Conservation (phyloP, 1,139 yeast species). For the Debaryomyces nepalensis region DNA sequence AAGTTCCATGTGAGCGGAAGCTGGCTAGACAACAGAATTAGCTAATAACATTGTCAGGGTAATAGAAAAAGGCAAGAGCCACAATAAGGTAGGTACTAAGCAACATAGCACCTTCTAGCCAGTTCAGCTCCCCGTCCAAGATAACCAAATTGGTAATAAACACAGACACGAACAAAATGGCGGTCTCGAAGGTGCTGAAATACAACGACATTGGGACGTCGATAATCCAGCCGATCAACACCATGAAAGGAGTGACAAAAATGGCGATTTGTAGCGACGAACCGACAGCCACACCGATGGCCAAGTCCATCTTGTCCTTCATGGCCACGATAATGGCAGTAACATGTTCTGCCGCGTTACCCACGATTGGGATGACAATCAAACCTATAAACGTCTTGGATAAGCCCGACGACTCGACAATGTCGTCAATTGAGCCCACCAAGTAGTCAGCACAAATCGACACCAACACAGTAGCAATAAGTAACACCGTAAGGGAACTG, state of each 20-base stretch:
- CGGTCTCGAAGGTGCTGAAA: slow-evolving; percentile 92
- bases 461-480: slow-evolving; percentile 75
- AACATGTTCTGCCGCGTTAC: slow-evolving; percentile 98
- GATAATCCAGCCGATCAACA: slow-evolving; percentile 86
- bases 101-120: slow-evolving; percentile 96
- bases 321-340: slow-evolving; percentile 94
- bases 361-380: slow-evolving; percentile 92
- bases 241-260: slow-evolving; percentile 94
- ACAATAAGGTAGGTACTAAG: slow-evolving; percentile 83
- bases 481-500: slow-evolving; percentile 53
- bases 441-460: slow-evolving; percentile 91
- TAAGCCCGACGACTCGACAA: slow-evolving; percentile 81
- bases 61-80: slow-evolving; percentile 86
- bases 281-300: slow-evolving; percentile 97
- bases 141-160: slow-evolving; percentile 86
- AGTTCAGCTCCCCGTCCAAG: slow-evolving; percentile 92
- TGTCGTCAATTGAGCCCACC: slow-evolving; percentile 89
- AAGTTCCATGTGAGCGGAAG: neutral
- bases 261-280: slow-evolving; percentile 93
- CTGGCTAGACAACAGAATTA: neutral
- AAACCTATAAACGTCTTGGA: slow-evolving; percentile 95
- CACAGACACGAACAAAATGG: slow-evolving; percentile 84
- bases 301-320: slow-evolving; percentile 96
- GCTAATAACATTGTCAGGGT: slow-evolving; percentile 53
- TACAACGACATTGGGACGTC: slow-evolving; percentile 92